Percentiles rank a stretch among this genome's conserved stretches.
Evolutionary conservation across 345 rosid genomes (phyloP).

Genomic region (Erysimum cheiranthoides): DNA sequence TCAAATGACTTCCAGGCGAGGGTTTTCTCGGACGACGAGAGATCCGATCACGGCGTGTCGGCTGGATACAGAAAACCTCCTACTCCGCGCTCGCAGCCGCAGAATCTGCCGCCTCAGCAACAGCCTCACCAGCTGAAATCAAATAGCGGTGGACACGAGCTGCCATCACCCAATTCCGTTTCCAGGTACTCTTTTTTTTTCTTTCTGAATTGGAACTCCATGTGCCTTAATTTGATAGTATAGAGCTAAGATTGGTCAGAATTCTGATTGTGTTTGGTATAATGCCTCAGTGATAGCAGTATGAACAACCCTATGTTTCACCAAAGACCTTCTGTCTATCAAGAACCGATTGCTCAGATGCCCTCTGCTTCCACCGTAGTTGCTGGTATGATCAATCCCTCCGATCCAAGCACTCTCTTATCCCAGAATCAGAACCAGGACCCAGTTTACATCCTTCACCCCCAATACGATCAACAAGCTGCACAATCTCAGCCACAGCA

Average conservation of each 20-base stretch:
- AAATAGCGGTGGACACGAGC: slow-evolving; percentile 64
- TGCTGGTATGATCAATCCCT: slow-evolving; percentile 60
- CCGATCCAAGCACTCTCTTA: slow-evolving; percentile 58
- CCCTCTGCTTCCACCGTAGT: slow-evolving; percentile 61
- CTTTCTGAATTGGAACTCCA: neutral
- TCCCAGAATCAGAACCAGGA: slow-evolving; percentile 64
- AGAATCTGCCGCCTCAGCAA: slow-evolving; percentile 55
- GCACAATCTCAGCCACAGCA: slow-evolving; percentile 52
- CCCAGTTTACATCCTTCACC: slow-evolving; percentile 62
- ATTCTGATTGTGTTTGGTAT: slow-evolving; percentile 49
- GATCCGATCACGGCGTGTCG: slow-evolving; percentile 80
- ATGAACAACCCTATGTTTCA: slow-evolving; percentile 66
- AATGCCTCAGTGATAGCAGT: slow-evolving; percentile 79
- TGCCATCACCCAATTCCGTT: slow-evolving; percentile 87
- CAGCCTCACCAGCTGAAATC: slow-evolving; percentile 57
- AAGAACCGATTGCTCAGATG: slow-evolving; percentile 67
- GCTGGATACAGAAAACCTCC: slow-evolving; percentile 65
- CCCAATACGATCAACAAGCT: slow-evolving; percentile 67
- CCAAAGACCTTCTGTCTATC: slow-evolving; percentile 67
- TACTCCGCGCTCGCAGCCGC: slow-evolving; percentile 54
- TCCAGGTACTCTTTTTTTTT: slow-evolving; percentile 61
- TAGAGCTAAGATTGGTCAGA: slow-evolving; percentile 30
- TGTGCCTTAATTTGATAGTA: neutral
- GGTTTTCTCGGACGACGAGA: slow-evolving; percentile 85
- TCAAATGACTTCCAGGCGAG: slow-evolving; percentile 60